A percentile compares a stretch with the other conserved stretches of the same genome.
These are phyloP conservation scores for Pseudodiploospora longispora DNA, from an alignment of 2,329 filamentous ascomycete genomes.

Conservation along the genomic window DNA sequence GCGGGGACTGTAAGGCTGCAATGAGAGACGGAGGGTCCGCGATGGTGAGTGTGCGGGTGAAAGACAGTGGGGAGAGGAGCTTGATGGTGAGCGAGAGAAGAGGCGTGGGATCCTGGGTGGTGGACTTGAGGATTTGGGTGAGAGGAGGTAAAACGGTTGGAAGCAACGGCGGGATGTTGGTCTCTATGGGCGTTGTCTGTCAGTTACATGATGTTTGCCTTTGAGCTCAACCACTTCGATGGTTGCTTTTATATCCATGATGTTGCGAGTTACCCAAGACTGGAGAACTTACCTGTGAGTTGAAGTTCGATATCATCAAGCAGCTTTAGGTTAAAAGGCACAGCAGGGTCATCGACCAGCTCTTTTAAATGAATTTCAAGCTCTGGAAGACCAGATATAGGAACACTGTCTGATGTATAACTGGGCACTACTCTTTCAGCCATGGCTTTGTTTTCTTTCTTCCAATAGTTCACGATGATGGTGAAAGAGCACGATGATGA, in stretches of 20 bases:
- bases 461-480: too few relatives aligned
- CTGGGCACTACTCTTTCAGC: slow-evolving; percentile 25
- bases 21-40: slow-evolving; percentile 44
- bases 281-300: slow-evolving; percentile 36
- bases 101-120: slow-evolving; percentile 40
- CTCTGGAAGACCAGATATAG: slow-evolving; percentile 44
- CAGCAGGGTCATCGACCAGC: slow-evolving; percentile 35
- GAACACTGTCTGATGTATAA: slow-evolving; percentile 32
- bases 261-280: not conserved
- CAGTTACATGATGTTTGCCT: not conserved
- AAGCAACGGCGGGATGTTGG: slow-evolving; percentile 44
- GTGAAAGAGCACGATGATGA: too few relatives aligned
- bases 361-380: slow-evolving; percentile 46
- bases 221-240: not conserved
- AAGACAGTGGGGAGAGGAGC: slow-evolving; percentile 45
- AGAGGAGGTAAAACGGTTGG: slow-evolving; percentile 46
- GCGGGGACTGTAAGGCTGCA: slow-evolving; percentile 43
- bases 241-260: not conserved
- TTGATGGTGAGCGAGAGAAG: slow-evolving; percentile 47
- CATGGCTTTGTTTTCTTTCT: slow-evolving; percentile 13
- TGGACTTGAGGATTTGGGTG: slow-evolving; percentile 43
- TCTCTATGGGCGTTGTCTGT: slow-evolving; percentile 25
- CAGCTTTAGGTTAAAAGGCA: slow-evolving; percentile 38
- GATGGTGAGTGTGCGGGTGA: slow-evolving; percentile 42
- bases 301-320: slow-evolving; percentile 54